Base-by-base conservation (phyloP, 352 stramenopile genomes). In the Globisporangium cystogenes region DNA sequence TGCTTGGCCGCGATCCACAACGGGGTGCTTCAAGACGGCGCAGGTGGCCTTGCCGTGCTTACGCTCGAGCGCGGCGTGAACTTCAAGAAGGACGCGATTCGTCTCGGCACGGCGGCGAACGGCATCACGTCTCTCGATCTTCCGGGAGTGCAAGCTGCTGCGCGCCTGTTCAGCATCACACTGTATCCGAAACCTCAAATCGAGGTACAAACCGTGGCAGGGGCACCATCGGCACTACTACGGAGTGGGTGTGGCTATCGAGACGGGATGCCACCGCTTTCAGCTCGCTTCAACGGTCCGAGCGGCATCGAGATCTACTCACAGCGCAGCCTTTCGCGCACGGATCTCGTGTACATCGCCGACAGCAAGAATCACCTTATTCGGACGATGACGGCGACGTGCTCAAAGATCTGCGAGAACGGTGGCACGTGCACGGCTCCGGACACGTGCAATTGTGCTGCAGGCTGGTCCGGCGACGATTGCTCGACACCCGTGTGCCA, bases 331-430 rank as follows among this genome's bases (percentile, higher is more conserved):
- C 82, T 75, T 20, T 84, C 69, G 51, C 72, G 70, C n/a, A 74
- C 72, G 14, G 53, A 77, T 16, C 55, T 88, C 45, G 57, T 98
- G 37, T 92, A 90, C 45, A 72, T 99, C 35, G 89, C 95, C 8
- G 96, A 99, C 66, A 87, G 79, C 36, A 75, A 78, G n/a, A 98
- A 98, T 55, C 83, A 98, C 73, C 76, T 79, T 7, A 93, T 99
- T 48, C 82, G 96, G n/a, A 74, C 66, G 7, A 66, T 98, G 53
- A 94, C 83, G 3, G 93, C 96, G 7, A 74, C 64, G 10, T 99
- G 96, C 65, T 76, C 83, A 43, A 96, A 97, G 56, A 72, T 89
- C 40, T 99, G 96, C 61, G 96, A 99, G 68, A 99, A 99, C 53
- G 87, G 82, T 33, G 95, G 94, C 7, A 57, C 62, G 20, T 99